A percentile compares a stretch with the other conserved stretches of the same genome.
phyloP scores from a whole-genome alignment of 1,284 basidiomycete species.

The Coniferiporia weirii region DNA sequence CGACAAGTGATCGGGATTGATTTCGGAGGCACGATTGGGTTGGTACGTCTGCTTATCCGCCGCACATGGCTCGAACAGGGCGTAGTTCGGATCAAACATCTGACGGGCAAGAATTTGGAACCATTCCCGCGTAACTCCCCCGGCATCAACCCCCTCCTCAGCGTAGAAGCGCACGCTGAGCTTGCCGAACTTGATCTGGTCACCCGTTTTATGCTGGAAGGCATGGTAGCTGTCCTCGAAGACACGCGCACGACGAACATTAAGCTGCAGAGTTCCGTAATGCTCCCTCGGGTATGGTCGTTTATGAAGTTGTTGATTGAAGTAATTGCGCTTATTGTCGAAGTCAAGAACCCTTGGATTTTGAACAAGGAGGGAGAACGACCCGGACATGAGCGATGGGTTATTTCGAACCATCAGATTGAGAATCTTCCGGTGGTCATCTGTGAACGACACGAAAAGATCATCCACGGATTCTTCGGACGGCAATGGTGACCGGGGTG shows the following conservation, averaged over 20 bases:
- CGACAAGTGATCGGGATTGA: conserved; percentile 91
- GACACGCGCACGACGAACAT: conserved; percentile 88
- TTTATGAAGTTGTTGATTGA: conserved; percentile 92
- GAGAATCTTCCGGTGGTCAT: conserved; percentile 89
- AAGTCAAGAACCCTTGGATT: conserved; percentile 98
- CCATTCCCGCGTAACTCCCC: conserved; percentile 98
- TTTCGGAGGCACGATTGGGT: conserved; percentile 92
- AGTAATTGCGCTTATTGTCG: conserved; percentile 99
- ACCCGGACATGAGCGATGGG: conserved; percentile 96
- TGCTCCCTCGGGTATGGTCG: conserved; percentile 78
- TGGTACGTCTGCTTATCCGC: conserved; percentile 94
- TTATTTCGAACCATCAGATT: conserved; percentile 99
- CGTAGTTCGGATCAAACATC: conserved; percentile 99
- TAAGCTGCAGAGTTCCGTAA: conserved; percentile 82
- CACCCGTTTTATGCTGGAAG: conserved; percentile 85
- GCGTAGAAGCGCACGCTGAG: conserved; percentile 95
- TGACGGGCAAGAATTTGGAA: conserved; percentile 96
- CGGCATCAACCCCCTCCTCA: conserved; percentile 98
- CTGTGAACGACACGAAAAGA: conserved; percentile 91
- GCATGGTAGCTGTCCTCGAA: conserved; percentile 97
- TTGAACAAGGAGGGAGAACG: conserved; percentile 93
- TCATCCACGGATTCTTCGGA: conserved; percentile 76
- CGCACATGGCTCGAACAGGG: conserved; percentile 95
- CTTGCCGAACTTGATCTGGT: conserved; percentile 98
- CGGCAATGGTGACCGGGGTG: conserved; percentile 61